These are phyloP conservation scores for Vitellaria paradoxa DNA, from an alignment of 179 eudicot species.

Conservation along the genomic window DNA sequence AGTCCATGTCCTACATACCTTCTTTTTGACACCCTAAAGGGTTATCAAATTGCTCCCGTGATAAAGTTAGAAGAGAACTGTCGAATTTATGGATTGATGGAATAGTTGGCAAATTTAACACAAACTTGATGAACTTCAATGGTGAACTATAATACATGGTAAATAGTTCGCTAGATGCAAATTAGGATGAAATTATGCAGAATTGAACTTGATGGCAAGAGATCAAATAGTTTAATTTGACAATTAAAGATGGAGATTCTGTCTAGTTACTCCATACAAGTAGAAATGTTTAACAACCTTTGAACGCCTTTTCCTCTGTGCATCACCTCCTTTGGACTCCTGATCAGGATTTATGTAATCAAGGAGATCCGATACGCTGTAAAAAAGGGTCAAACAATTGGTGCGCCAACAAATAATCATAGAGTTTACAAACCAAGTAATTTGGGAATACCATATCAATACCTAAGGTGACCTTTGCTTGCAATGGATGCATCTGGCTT, in stretches of 20 bases:
- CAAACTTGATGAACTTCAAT: neutral
- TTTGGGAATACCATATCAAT: conserved; percentile 41
- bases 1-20: neutral
- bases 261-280: neutral
- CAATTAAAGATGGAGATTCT: neutral
- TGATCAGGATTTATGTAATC: conserved; percentile 89
- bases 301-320: conserved; percentile 77
- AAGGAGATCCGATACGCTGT: conserved; percentile 97
- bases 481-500: conserved; percentile 98
- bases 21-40: neutral
- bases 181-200: neutral
- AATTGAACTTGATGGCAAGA: neutral
- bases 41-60: too few species aligned
- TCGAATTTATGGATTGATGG: neutral
- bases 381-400: conserved; percentile 23
- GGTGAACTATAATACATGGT: neutral
- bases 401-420: conserved; percentile 13
- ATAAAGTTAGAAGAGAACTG: neutral
- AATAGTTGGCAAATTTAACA: neutral
- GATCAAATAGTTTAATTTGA: neutral
- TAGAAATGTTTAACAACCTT: conserved; percentile 50
- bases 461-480: conserved; percentile 99
- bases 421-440: conserved; percentile 26
- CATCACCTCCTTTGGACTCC: conserved; percentile 74
- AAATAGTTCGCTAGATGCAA: neutral